A percentile compares a stretch with the other conserved stretches of the same genome.
phyloP scores from a whole-genome alignment of 441 rosid species.

The Aleurites moluccanus region DNA sequence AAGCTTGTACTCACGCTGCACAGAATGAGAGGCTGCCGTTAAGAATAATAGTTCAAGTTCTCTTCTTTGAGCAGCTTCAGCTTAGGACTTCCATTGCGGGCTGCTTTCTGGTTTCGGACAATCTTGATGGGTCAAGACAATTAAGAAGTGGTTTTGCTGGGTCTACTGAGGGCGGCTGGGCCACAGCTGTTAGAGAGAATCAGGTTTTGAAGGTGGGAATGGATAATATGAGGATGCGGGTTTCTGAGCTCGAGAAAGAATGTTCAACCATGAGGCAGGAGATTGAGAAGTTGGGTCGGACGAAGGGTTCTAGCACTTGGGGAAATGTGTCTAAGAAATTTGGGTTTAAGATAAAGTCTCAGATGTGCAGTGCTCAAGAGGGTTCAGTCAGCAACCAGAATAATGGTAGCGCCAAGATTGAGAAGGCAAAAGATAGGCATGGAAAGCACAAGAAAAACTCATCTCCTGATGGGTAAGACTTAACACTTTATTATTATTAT shows the following conservation, averaged over 20 bases:
- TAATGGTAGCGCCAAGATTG: constrained; percentile 45
- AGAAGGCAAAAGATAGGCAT: constrained; percentile 58
- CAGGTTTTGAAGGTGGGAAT: constrained; percentile 94
- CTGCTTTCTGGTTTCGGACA: constrained; percentile 91
- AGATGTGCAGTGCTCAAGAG: constrained; percentile 95
- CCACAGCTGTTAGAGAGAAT: constrained; percentile 85
- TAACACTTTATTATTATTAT: too few species aligned
- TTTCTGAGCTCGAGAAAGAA: constrained; percentile 89
- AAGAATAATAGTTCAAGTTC: constrained; percentile 85
- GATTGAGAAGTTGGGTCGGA: constrained; percentile 82
- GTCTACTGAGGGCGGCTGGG: constrained; percentile 89
- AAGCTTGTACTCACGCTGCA: constrained; percentile 99
- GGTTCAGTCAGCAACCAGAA: constrained; percentile 76
- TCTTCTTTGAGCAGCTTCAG: constrained; percentile 99
- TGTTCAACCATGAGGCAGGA: constrained; percentile 91
- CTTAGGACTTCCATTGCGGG: constrained; percentile 93
- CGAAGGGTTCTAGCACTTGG: constrained; percentile 59
- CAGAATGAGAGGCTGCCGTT: constrained; percentile 94
- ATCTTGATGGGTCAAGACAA: constrained; percentile 87
- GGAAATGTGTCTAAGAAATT: constrained; percentile 76
- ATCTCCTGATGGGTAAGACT: constrained; percentile 41
- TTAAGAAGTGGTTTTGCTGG: constrained; percentile 73
- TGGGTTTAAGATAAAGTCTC: constrained; percentile 87
- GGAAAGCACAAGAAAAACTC: constrained; percentile 64
- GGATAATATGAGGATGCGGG: constrained; percentile 94